phyloP scores from a whole-genome alignment of 768 basidiomycete genomes.

The Rhodotorula babjevae region DNA sequence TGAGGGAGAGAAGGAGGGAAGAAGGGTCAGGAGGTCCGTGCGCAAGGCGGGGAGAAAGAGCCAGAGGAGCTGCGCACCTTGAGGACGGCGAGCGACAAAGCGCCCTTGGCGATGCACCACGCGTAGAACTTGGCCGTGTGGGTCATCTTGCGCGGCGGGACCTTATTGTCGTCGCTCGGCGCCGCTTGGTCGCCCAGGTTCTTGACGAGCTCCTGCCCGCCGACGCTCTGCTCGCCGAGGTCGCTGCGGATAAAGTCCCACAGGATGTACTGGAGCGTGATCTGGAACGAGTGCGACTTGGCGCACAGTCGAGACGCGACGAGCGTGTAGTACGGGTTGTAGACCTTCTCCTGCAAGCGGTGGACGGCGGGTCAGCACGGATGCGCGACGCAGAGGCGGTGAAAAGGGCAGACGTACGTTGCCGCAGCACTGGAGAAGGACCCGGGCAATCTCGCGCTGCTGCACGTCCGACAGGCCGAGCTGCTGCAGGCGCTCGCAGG shows the following conservation, averaged over 20 bases:
- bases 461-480: slow-evolving; percentile 80
- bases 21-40: not conserved
- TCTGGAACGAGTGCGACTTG: slow-evolving; percentile 65
- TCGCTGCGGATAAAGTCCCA: slow-evolving; percentile 90
- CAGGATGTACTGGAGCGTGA: slow-evolving; percentile 87
- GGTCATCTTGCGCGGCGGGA: slow-evolving; percentile 54
- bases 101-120: slow-evolving; percentile 89
- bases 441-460: slow-evolving; percentile 90
- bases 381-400: not conserved
- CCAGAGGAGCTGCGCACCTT: slow-evolving; percentile 58
- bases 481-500: slow-evolving; percentile 80
- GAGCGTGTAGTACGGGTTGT: slow-evolving; percentile 93
- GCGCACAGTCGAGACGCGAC: slow-evolving; percentile 68
- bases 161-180: slow-evolving; percentile 49
- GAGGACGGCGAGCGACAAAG: slow-evolving; percentile 65
- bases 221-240: slow-evolving; percentile 75
- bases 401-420: slow-evolving; percentile 57
- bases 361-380: not conserved
- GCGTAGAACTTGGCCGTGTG: slow-evolving; percentile 82
- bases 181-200: slow-evolving; percentile 48
- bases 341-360: slow-evolving; percentile 66
- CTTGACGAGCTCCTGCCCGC: slow-evolving; percentile 72
- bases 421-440: slow-evolving; percentile 84
- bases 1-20: slow-evolving; percentile 45
- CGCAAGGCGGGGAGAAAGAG: no score